These are phyloP conservation scores for Stemphylium beticola DNA, from an alignment of 2,329 filamentous ascomycete species.

Conservation along the genomic window DNA sequence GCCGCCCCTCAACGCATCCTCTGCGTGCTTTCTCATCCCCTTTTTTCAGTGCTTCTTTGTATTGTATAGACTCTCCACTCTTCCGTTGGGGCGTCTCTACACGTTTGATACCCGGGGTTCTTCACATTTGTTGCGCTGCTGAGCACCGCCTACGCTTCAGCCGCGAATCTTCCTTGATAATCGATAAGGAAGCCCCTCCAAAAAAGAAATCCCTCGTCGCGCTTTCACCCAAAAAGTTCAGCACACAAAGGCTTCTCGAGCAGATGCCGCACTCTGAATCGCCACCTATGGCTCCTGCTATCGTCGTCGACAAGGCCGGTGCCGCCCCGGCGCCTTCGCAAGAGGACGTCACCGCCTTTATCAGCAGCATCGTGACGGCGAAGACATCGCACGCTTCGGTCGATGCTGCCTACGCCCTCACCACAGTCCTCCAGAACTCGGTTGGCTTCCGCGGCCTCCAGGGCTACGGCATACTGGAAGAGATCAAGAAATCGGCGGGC, in stretches of 20 bases:
- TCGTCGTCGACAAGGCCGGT: slow-evolving; percentile 55
- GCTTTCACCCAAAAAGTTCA: slow-evolving; percentile 7
- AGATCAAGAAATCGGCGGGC: slow-evolving; percentile 76
- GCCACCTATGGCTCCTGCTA: slow-evolving; percentile 55
- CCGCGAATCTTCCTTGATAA: slow-evolving; percentile 23
- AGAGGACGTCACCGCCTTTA: slow-evolving; percentile 55
- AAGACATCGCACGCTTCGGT: slow-evolving; percentile 63
- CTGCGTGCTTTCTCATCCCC: slow-evolving; percentile 23
- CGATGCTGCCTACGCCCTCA: slow-evolving; percentile 69
- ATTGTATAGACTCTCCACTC: slow-evolving; percentile 42
- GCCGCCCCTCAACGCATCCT: slow-evolving; percentile 15
- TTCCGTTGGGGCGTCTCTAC: slow-evolving; percentile 31
- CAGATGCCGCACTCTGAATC: slow-evolving; percentile 60
- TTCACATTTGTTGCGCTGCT: slow-evolving; percentile 14
- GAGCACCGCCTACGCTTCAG: slow-evolving; percentile 21
- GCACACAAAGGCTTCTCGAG: slow-evolving; percentile 19
- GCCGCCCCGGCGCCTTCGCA: slow-evolving; percentile 51
- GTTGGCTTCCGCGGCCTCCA: slow-evolving; percentile 68
- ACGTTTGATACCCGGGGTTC: slow-evolving; percentile 28
- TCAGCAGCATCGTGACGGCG: slow-evolving; percentile 54
- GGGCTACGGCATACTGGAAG: slow-evolving; percentile 66
- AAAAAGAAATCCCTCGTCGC: slow-evolving; percentile 27
- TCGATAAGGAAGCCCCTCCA: slow-evolving; percentile 44
- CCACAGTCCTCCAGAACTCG: slow-evolving; percentile 68
- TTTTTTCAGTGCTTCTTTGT: slow-evolving; percentile 23